phyloP scores from a whole-genome alignment of 257 asterid species.

The Nicotiana undulata region DNA sequence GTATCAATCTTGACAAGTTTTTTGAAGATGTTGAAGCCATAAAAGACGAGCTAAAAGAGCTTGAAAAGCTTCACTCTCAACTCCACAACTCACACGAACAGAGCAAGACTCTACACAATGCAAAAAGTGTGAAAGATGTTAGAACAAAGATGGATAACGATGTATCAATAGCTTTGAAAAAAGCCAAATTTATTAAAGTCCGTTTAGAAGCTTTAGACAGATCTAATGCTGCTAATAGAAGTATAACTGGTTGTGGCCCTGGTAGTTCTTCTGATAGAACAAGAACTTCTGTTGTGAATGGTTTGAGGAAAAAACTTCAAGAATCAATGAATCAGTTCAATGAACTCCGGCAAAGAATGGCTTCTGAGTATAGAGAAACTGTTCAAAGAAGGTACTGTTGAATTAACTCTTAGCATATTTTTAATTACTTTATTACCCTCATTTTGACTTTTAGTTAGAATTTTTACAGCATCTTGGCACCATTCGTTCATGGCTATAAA shows the following conservation, averaged over 20 bases:
- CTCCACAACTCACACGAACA: conserved; percentile 22
- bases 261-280: conserved; percentile 70
- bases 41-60: conserved; percentile 26
- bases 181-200: conserved; percentile 44
- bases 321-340: conserved; percentile 52
- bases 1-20: conserved; percentile 24
- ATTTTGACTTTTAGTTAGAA: neutral
- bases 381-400: conserved; percentile 42
- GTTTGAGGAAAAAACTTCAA: conserved; percentile 53
- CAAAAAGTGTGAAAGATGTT: conserved; percentile 23
- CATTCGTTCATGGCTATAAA: no score
- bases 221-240: conserved; percentile 55
- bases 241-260: conserved; percentile 58
- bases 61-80: conserved; percentile 12
- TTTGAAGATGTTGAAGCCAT: conserved; percentile 31
- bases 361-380: conserved; percentile 52
- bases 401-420: neutral
- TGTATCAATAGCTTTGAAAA: conserved; percentile 27
- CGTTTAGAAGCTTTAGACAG: conserved; percentile 50
- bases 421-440: no score
- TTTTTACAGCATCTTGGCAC: no score
- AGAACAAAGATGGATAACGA: conserved; percentile 28
- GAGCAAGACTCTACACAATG: conserved; percentile 33
- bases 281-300: conserved; percentile 64
- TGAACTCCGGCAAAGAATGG: conserved; percentile 45